Percentiles rank a stretch among this genome's conserved stretches.
Conservation (phyloP, 208 protist species). For the Polymyxa betae region DNA sequence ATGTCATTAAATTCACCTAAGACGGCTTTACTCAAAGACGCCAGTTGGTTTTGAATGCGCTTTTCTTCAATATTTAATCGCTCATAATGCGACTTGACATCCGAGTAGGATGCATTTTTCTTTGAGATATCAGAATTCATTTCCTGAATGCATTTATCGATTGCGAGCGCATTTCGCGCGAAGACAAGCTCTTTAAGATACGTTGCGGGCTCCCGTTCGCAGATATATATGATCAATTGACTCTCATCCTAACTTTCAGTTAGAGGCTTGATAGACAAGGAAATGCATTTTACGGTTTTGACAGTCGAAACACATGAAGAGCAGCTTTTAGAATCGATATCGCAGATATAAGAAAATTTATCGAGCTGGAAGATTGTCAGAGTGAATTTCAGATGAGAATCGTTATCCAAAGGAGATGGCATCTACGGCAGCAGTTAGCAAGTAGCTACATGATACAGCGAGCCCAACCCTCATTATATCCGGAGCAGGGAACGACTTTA, state of each 20-base stretch:
- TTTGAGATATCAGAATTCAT: neutral
- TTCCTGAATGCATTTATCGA: neutral
- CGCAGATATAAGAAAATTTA: neutral
- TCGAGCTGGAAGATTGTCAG: neutral
- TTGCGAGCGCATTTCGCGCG: neutral
- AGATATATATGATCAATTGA: neutral
- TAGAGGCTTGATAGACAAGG: too few species aligned
- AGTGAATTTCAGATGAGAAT: neutral
- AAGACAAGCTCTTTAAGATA: neutral
- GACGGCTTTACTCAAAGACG: neutral
- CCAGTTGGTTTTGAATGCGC: neutral
- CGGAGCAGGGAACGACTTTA: neutral
- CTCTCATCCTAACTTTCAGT: too few species aligned
- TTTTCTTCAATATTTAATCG: too few species aligned
- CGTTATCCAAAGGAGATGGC: neutral
- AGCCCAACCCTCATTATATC: neutral
- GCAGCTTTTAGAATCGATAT: neutral
- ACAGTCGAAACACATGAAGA: neutral
- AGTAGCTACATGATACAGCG: neutral
- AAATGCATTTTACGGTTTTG: neutral
- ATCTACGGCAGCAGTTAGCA: neutral
- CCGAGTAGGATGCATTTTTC: too few species aligned
- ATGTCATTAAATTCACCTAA: neutral
- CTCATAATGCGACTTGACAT: too few species aligned
- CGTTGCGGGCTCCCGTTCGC: neutral